Evolutionary conservation across 176 grass and related monocot species (phyloP).

Genomic region (Aegilops bicornis): DNA sequence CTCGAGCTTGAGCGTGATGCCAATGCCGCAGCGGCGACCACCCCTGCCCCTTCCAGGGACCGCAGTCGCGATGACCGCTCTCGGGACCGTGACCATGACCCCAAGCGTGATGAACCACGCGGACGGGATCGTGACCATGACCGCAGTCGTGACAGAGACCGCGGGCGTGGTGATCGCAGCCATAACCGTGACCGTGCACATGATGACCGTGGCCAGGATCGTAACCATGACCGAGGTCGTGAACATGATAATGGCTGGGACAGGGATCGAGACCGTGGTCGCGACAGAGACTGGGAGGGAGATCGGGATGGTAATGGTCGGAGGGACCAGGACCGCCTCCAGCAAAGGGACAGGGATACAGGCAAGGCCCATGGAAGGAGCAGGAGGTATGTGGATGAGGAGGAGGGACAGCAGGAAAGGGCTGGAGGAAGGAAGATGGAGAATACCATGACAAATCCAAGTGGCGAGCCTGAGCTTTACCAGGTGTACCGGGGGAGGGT

Average conservation of each 20-base stretch:
- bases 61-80: conserved; percentile 25
- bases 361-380: conserved; percentile 33
- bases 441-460: conserved; percentile 17
- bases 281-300: conserved; percentile 40
- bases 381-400: conserved; percentile 43
- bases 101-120: conserved; percentile 1
- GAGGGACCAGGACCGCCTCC: conserved; percentile 9
- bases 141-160: conserved; percentile 4
- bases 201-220: neutral
- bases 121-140: conserved; percentile 16
- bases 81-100: conserved; percentile 32
- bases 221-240: conserved; percentile 5
- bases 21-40: neutral
- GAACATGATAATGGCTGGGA: conserved; percentile 13
- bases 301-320: conserved; percentile 26
- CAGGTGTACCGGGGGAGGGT: conserved; percentile 73
- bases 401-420: conserved; percentile 42
- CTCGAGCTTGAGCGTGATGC: conserved; percentile 78
- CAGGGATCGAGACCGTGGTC: conserved; percentile 7
- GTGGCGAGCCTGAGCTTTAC: conserved; percentile 67
- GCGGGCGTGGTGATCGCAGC: conserved; percentile 28
- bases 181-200: conserved; percentile 15
- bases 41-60: neutral
- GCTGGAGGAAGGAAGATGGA: conserved; percentile 26
- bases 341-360: conserved; percentile 32